Evolutionary conservation across 2,329 filamentous ascomycete genomes (phyloP).

Genomic region (Tothia fuscella): DNA sequence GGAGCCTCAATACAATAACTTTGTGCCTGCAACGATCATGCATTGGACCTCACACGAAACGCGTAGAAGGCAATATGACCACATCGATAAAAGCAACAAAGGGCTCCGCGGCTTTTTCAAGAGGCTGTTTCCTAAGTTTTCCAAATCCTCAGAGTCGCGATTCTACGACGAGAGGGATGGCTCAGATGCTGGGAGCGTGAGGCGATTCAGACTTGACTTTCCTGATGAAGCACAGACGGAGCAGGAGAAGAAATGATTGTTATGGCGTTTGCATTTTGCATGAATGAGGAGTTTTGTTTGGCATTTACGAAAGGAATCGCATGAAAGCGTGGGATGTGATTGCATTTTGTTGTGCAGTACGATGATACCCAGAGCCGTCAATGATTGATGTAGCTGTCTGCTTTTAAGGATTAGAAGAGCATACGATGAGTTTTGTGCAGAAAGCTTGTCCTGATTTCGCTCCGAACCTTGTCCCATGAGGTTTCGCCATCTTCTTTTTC

Average conservation of each 20-base stretch:
- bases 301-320: too few relatives aligned
- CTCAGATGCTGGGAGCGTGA: conserved; percentile 18
- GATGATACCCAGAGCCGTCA: too few relatives aligned
- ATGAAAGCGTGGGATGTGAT: too few relatives aligned
- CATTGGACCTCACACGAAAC: conserved; percentile 27
- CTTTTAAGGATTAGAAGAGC: too few relatives aligned
- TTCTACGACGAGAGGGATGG: conserved; percentile 25
- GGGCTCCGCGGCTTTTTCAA: conserved; percentile 24
- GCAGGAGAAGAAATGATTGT: neutral
- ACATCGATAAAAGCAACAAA: conserved; percentile 26
- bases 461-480: too few relatives aligned
- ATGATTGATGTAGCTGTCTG: too few relatives aligned
- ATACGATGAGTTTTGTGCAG: too few relatives aligned
- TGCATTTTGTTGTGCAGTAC: too few relatives aligned
- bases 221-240: conserved; percentile 13
- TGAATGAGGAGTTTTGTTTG: too few relatives aligned
- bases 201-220: conserved; percentile 25
- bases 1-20: neutral
- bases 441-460: too few relatives aligned
- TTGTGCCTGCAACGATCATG: conserved; percentile 18
- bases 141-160: conserved; percentile 14
- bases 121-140: conserved; percentile 19
- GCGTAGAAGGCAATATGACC: conserved; percentile 23
- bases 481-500: too few relatives aligned
- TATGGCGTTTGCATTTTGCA: too few relatives aligned